Evolutionary conservation across 306 rosid species (phyloP), one percentile per base, ranked within the genome.

Genomic region (Vigna hirtella): DNA sequence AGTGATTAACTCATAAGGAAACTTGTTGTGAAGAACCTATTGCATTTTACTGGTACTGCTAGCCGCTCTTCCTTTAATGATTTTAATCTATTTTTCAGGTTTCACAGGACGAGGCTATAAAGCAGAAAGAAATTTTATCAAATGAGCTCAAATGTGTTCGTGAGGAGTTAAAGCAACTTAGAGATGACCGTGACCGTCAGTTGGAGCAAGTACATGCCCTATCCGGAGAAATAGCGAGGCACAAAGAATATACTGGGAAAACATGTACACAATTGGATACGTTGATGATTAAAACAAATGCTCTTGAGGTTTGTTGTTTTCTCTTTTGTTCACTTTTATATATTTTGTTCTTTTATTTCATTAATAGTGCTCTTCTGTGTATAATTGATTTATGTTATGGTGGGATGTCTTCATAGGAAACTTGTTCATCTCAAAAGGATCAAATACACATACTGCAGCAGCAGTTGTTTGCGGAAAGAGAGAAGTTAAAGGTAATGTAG

Each of bases 181-280:
- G 94, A 74, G 90, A 88, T 22, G 98, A 93, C 30, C 99, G 98
- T n/a, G 94, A 91, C 79, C 81, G 88, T 49, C 92, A 83, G 77
- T 74, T 74, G 10, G 76, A 62, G 45, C 90, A 85, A 80, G 83
- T 88, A 69, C 82, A 86, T 57, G 87, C 81, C 64, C 82, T 91
- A 84, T 76, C 52, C 40, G 89, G 76, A 57, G 94, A 93, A 63
- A 58, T 88, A 15, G 88, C 73, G 72, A 88, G 87, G 78, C 85
- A 70, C 66, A 84, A 83, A 84, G 88, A 85, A 79, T 8, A 7
- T 82, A 84, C 82, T 13, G 83, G 80, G 73, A 79, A 81, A 79
- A 86, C 94, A 42, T 77, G 47, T 48, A 81, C 80, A 7, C 89
- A 88, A 80, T 78, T 95, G 85, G 97, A 95, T 80, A 70, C 62